phyloP scores from a whole-genome alignment of 805 yeast species.

The Metschnikowia kunwiensis region DNA sequence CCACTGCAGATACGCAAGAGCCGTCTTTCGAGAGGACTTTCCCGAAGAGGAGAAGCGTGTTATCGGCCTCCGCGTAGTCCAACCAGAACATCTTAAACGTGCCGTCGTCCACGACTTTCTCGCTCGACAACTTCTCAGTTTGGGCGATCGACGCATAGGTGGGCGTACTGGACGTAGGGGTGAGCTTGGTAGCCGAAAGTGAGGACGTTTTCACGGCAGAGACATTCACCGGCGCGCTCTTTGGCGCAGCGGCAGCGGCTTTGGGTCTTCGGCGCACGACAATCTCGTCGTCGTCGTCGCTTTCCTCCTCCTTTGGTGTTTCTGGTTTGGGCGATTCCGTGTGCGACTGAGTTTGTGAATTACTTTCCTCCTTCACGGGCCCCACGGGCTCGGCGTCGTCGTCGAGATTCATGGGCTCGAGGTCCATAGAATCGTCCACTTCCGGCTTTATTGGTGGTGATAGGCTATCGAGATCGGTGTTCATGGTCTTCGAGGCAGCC shows the following conservation, averaged over 20 bases:
- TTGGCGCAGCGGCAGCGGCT: slow-evolving; percentile 42
- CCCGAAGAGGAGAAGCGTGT: slow-evolving; percentile 72
- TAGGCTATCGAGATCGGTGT: slow-evolving; percentile 23
- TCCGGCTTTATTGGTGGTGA: slow-evolving; percentile 4
- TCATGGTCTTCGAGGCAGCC: slow-evolving; percentile 8
- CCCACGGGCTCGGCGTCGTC: background rate
- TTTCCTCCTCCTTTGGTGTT: slow-evolving; percentile 1
- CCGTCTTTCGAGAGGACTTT: slow-evolving; percentile 63
- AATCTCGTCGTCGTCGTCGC: slow-evolving; percentile 51
- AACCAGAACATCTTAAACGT: slow-evolving; percentile 80
- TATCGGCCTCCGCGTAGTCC: slow-evolving; percentile 79
- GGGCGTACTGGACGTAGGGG: slow-evolving; percentile 19
- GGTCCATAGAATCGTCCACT: slow-evolving; percentile 12
- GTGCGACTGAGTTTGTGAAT: background rate
- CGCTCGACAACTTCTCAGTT: slow-evolving; percentile 33
- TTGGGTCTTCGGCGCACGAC: slow-evolving; percentile 54
- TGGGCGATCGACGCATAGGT: slow-evolving; percentile 23
- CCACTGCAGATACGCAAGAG: slow-evolving; percentile 64
- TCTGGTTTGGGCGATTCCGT: background rate
- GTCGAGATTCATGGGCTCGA: slow-evolving; percentile 20
- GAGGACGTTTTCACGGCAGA: slow-evolving; percentile 34
- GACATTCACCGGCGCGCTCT: slow-evolving; percentile 40
- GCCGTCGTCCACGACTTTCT: slow-evolving; percentile 25
- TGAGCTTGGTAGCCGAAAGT: slow-evolving; percentile 12
- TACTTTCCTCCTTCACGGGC: slow-evolving; percentile 1